These are phyloP conservation scores for Collariella sp. DNA, from an alignment of 495 filamentous ascomycete species.

Conservation along the genomic window DNA sequence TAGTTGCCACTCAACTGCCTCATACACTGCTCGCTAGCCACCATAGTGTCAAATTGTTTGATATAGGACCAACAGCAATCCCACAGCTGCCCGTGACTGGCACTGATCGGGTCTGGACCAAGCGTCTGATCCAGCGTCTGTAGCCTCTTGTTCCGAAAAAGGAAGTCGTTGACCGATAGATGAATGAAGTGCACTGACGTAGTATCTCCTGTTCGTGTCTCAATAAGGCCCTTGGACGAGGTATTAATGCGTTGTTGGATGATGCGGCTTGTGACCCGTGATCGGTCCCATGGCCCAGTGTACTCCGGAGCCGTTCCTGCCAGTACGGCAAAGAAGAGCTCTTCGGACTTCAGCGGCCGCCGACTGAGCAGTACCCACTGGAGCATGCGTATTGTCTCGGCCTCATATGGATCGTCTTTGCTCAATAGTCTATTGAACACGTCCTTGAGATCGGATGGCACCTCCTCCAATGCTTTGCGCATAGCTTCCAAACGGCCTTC, in stretches of 20 bases:
- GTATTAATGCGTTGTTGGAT: not conserved
- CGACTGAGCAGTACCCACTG: not conserved
- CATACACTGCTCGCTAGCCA: not conserved
- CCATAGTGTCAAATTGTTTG: not conserved
- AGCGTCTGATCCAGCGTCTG: not conserved
- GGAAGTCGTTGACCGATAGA: slow-evolving; percentile 32
- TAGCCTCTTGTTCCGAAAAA: not conserved
- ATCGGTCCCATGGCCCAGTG: slow-evolving; percentile 5
- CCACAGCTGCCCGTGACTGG: not conserved
- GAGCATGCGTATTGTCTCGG: not conserved
- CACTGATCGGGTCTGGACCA: not conserved
- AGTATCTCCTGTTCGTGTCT: slow-evolving; percentile 20
- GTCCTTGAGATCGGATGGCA: slow-evolving; percentile 20
- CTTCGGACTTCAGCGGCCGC: not conserved
- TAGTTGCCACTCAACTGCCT: not conserved
- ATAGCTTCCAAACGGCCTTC: slow-evolving; percentile 19
- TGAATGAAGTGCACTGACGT: slow-evolving; percentile 35
- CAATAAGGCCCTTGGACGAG: slow-evolving; percentile 29
- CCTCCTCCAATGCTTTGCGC: not conserved
- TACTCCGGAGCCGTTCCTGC: slow-evolving; percentile 1
- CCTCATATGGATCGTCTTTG: not conserved
- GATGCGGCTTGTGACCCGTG: slow-evolving; percentile 7
- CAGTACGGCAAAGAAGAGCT: not conserved
- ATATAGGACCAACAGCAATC: not conserved
- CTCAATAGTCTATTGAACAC: slow-evolving; percentile 17